Evolutionary conservation across 106 monocot genomes (phyloP), one percentile per base, ranked within the genome.

Genomic region (Dendrobium huoshanense): DNA sequence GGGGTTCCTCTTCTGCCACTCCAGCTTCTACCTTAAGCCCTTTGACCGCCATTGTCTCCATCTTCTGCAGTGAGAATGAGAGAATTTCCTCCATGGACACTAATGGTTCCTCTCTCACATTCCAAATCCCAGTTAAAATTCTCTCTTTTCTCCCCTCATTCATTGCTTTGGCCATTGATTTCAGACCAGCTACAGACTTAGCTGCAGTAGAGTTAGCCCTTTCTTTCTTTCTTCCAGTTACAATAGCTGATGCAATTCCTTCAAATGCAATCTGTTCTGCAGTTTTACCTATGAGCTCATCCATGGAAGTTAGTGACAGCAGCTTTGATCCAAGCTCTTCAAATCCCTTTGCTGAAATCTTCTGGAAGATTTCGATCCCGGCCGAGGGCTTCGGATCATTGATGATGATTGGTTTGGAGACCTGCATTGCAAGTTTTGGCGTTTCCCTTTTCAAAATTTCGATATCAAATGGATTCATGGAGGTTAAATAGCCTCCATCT

Each of bases 211-310:
- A 97, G 87, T 85, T 94, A 6, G 89, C 94, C 0, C 82, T 85
- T 65, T 91, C 94, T 55, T 81, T 87, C 87, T 82, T 92, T 84
- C 94, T 72, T 13, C 92, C 92, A 42, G 80, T 82, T 24, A 97
- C 86, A 79, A 97, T 92, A 17, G 88, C 90, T 15, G 89, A 82
- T 9, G 97, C 97, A 22, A 97, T 89, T 41, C 97, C 94, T 72
- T 97, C 97, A 78, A 94, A 94, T 0, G 97, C 97, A 15, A 92
- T 86, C 49, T 97, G 97, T 88, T 94, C 97, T 0, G 97, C 89
- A 0, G 94, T 94, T 81, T 97, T 97, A 13, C 94, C 94, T 79
- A 67, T 78, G 29, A 92, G 77, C 47, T 97, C 97, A 81, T 97
- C 97, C 90, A 94, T 94, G 0, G 87, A 48, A 2, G 79, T n/a